A percentile compares a stretch with the other conserved stretches of the same genome.
Evolutionary conservation across 441 rosid genomes (phyloP).

Genomic region (Eutrema salsugineum): DNA sequence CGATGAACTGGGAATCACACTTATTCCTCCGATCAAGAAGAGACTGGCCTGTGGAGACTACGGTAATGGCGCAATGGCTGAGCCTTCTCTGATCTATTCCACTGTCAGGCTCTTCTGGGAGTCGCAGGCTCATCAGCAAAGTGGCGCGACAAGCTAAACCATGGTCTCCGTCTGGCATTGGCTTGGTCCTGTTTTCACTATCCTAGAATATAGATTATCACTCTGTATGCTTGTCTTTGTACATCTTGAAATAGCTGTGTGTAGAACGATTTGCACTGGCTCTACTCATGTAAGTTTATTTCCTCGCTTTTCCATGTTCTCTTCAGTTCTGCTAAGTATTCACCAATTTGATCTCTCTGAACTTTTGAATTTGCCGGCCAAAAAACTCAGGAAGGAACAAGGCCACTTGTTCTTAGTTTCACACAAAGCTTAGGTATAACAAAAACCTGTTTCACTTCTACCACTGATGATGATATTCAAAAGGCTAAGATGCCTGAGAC

Average conservation of each 20-base stretch:
- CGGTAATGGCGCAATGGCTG: conserved; percentile 95
- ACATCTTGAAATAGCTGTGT: conserved; percentile 1
- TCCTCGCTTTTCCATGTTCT: neutral
- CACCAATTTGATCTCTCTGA: neutral
- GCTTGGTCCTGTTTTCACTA: neutral
- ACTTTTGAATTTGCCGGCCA: neutral
- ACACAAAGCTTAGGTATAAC: neutral
- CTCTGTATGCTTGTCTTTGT: conserved; percentile 14
- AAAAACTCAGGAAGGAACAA: neutral
- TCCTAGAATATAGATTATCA: neutral
- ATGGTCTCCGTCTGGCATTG: neutral
- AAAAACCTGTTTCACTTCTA: neutral
- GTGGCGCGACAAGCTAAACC: conserved; percentile 6
- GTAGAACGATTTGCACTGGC: neutral
- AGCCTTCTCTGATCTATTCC: conserved; percentile 76
- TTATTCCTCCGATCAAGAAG: conserved; percentile 80
- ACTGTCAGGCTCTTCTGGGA: conserved; percentile 72
- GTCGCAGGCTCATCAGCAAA: conserved; percentile 42
- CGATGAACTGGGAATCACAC: conserved; percentile 87
- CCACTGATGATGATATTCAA: neutral
- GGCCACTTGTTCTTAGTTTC: neutral
- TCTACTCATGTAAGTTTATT: neutral
- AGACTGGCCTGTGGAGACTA: conserved; percentile 88
- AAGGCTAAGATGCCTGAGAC: neutral
- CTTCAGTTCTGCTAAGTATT: neutral